Conservation (phyloP, 495 filamentous ascomycete genomes). For the Opeltia flavorubescens region DNA sequence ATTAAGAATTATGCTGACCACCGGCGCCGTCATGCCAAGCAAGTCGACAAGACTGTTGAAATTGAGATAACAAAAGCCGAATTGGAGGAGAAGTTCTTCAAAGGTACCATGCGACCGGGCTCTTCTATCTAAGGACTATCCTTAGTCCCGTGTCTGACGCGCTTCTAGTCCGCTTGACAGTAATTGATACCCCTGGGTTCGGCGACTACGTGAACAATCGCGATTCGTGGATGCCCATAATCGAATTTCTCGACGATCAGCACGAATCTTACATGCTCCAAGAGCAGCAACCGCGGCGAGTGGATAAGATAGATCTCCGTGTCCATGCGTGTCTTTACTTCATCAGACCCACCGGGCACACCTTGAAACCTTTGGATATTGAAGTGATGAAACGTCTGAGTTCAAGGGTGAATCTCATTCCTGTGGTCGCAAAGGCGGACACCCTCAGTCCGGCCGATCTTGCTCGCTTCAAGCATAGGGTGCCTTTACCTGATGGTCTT, state of each 20-base stretch:
- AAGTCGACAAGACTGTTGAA: slow-evolving; percentile 97
- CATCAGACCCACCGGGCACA: slow-evolving; percentile 95
- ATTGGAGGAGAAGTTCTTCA: slow-evolving; percentile 99
- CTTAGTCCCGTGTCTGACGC: background rate
- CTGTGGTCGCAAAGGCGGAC: slow-evolving; percentile 96
- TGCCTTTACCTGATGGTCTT: slow-evolving; percentile 23
- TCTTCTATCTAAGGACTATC: background rate
- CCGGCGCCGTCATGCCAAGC: slow-evolving; percentile 95
- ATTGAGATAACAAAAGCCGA: slow-evolving; percentile 99
- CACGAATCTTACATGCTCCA: slow-evolving; percentile 99
- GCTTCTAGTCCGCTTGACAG: slow-evolving; percentile 75
- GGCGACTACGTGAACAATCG: slow-evolving; percentile 99
- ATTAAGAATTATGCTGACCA: slow-evolving; percentile 99
- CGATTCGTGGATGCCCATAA: slow-evolving; percentile 98
- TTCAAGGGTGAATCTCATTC: slow-evolving; percentile 94
- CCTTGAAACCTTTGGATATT: slow-evolving; percentile 94
- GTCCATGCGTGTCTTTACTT: slow-evolving; percentile 98
- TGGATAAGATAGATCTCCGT: slow-evolving; percentile 97
- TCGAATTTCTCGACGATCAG: slow-evolving; percentile 98
- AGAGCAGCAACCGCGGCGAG: slow-evolving; percentile 95
- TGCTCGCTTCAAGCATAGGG: slow-evolving; percentile 83
- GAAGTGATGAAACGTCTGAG: slow-evolving; percentile 99
- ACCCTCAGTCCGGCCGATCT: slow-evolving; percentile 88
- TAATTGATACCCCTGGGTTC: slow-evolving; percentile 97
- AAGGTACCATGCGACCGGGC: slow-evolving; percentile 44